A percentile compares a stretch with the other conserved stretches of the same genome.
Evolutionary conservation across 177 flowering plant genomes (phyloP).

Genomic region (Vitis hybrid): DNA sequence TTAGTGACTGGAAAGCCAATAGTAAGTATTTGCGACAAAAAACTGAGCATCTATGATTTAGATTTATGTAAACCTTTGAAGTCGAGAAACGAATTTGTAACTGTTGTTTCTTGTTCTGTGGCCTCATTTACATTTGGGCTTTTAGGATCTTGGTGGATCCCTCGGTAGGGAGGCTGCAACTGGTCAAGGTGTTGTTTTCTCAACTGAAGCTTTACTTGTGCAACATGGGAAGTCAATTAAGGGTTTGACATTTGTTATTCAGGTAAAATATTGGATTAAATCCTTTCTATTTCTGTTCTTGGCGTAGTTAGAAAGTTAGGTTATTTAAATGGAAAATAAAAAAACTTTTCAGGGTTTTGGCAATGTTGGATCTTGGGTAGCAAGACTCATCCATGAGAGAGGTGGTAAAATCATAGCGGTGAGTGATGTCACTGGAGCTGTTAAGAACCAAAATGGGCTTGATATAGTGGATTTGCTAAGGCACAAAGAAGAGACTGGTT

Average conservation of each 20-base stretch:
- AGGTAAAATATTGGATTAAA: slow-evolving; percentile 33
- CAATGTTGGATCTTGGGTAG: slow-evolving; percentile 88
- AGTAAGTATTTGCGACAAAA: slow-evolving; percentile 29
- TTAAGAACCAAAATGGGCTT: slow-evolving; percentile 58
- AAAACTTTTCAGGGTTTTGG: slow-evolving; percentile 60
- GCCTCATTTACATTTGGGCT: background rate
- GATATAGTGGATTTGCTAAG: slow-evolving; percentile 49
- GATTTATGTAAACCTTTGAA: background rate
- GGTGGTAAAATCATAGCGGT: slow-evolving; percentile 77
- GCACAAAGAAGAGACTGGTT: slow-evolving; percentile 53
- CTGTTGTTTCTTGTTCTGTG: background rate
- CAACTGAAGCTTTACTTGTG: slow-evolving; percentile 72
- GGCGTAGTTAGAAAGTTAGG: background rate
- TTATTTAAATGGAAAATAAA: background rate
- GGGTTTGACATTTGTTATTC: slow-evolving; percentile 62
- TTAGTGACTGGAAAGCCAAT: slow-evolving; percentile 85
- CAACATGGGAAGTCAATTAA: slow-evolving; percentile 64
- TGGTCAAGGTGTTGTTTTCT: slow-evolving; percentile 70
- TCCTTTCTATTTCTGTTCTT: background rate
- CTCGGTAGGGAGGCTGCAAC: slow-evolving; percentile 82
- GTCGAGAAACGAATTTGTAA: background rate
- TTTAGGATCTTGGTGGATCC: slow-evolving; percentile 80
- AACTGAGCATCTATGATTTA: background rate
- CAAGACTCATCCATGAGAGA: slow-evolving; percentile 64
- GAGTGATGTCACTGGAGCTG: slow-evolving; percentile 75